A percentile compares a stretch with the other conserved stretches of the same genome.
These are phyloP conservation scores for Oxytropis ochrocephala DNA, from an alignment of 306 rosid species.

Conservation along the genomic window DNA sequence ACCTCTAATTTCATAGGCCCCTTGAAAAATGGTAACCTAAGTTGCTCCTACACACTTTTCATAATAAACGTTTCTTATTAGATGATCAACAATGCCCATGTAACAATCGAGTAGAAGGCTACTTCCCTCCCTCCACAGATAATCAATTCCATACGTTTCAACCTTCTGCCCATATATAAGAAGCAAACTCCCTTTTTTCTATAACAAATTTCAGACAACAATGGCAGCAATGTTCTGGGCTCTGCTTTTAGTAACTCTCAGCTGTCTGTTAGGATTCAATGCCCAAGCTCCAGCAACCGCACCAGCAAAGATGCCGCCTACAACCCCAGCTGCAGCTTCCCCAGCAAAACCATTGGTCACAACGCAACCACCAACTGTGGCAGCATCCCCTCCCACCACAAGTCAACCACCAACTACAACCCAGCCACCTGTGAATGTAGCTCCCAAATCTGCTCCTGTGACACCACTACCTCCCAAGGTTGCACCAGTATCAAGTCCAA, in stretches of 20 bases:
- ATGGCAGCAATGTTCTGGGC: constrained; percentile 31
- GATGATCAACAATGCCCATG: constrained; percentile 36
- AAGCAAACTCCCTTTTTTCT: background rate
- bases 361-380: constrained; percentile 23
- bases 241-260: constrained; percentile 23
- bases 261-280: constrained; percentile 8
- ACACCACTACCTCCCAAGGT: constrained; percentile 52
- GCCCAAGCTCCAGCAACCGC: constrained; percentile 33
- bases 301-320: constrained; percentile 10
- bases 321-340: background rate
- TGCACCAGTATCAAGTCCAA: constrained; percentile 49
- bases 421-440: constrained; percentile 39
- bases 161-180: constrained; percentile 27
- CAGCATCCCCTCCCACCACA: constrained; percentile 36
- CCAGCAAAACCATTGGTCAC: background rate
- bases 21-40: background rate
- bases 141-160: constrained; percentile 12
- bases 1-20: background rate
- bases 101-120: constrained; percentile 46
- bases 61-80: constrained; percentile 12
- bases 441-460: constrained; percentile 42
- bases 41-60: background rate
- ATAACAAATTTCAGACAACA: constrained; percentile 2
- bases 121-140: constrained; percentile 33
- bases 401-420: constrained; percentile 33